phyloP scores from a whole-genome alignment of 371 early-diverging fungal species.

The Thermomucor indicae-seudaticae region DNA sequence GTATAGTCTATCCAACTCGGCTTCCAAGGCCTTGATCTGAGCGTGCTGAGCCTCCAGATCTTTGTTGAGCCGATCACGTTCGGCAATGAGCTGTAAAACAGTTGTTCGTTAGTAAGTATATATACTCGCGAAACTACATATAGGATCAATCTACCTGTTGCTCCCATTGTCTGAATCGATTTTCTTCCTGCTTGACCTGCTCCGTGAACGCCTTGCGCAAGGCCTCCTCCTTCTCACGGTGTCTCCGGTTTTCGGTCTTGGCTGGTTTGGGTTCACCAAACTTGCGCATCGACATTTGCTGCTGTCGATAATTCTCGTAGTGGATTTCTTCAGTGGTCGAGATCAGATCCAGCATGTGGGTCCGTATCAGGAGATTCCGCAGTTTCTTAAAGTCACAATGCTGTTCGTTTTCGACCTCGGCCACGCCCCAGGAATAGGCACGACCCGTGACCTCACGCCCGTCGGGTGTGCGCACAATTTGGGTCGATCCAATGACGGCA shows the following conservation, averaged over 20 bases:
- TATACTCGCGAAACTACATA: not conserved
- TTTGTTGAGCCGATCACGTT: conserved; percentile 93
- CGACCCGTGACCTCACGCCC: conserved; percentile 82
- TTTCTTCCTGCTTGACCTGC: conserved; percentile 91
- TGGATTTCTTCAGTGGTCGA: conserved; percentile 83
- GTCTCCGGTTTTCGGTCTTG: conserved; percentile 74
- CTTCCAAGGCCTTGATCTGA: conserved; percentile 82
- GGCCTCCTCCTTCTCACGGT: conserved; percentile 92
- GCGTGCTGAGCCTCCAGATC: conserved; percentile 92
- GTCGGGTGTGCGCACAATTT: conserved; percentile 73
- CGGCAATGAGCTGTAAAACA: conserved; percentile 74
- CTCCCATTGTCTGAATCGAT: conserved; percentile 95
- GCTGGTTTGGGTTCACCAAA: conserved; percentile 71
- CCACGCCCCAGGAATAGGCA: conserved; percentile 92
- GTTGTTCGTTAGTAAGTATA: no score
- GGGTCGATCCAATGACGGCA: conserved; percentile 87
- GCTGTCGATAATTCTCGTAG: conserved; percentile 84
- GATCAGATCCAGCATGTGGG: conserved; percentile 93
- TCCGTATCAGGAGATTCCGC: conserved; percentile 85
- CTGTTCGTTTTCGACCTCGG: conserved; percentile 87
- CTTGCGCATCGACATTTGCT: conserved; percentile 78
- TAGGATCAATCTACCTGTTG: conserved; percentile 61
- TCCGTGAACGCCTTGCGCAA: conserved; percentile 91
- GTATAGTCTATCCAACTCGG: conserved; percentile 68
- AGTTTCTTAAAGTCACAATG: conserved; percentile 93